These are phyloP conservation scores for Daedaleopsis sinensis DNA, from an alignment of 768 basidiomycete genomes.

Conservation along the genomic window DNA sequence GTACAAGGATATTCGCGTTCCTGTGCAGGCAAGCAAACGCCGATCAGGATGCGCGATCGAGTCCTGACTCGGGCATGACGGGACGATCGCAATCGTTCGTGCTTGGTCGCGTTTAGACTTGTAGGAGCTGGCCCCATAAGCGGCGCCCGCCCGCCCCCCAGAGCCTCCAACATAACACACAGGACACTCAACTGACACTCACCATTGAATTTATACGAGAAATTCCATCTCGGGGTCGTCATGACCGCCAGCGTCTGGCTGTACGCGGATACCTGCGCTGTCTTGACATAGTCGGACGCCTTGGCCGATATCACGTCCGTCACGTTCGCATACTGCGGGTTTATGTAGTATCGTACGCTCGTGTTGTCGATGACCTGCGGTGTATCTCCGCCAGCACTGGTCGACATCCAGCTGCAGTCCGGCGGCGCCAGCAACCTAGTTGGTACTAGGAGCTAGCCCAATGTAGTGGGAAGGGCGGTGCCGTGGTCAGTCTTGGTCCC, in stretches of 20 bases:
- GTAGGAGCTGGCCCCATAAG: neutral
- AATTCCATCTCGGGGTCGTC: neutral
- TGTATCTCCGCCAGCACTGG: too few species aligned
- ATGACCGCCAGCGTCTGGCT: neutral
- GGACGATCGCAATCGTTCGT: neutral
- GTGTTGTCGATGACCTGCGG: neutral
- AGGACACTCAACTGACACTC: neutral
- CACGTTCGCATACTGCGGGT: constrained; percentile 5
- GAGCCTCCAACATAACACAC: neutral
- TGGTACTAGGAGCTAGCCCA: too few species aligned
- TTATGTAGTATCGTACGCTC: neutral
- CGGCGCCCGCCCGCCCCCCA: neutral
- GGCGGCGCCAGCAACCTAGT: too few species aligned
- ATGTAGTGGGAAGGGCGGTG: too few species aligned
- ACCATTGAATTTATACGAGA: neutral
- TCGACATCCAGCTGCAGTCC: too few species aligned
- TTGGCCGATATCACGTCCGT: neutral
- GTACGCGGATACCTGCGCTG: neutral
- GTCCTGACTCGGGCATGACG: neutral
- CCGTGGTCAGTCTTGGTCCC: too few species aligned
- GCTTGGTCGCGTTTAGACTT: too few species aligned
- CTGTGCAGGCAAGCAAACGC: neutral
- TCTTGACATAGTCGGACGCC: neutral
- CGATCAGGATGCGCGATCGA: neutral
- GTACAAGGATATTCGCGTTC: neutral